Evolutionary conservation across 768 basidiomycete genomes (phyloP).

Genomic region (Mycena latifolia): DNA sequence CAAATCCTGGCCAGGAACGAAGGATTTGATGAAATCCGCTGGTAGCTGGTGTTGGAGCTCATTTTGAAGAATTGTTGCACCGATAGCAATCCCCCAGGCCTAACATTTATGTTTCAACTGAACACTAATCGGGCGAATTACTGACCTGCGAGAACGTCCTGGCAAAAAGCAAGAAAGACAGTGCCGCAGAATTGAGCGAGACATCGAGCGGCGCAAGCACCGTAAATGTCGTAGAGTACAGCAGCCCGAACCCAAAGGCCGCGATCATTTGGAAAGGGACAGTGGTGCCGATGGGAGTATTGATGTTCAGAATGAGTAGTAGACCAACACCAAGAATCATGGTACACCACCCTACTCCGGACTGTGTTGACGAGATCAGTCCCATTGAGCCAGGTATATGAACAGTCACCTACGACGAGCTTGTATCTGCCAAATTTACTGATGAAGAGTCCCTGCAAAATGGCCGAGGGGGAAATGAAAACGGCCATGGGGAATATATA

Average conservation of each 20-base stretch:
- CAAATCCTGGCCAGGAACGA: conserved; percentile 53
- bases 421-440: conserved; percentile 35
- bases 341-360: conserved; percentile 39
- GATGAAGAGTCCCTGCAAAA: conserved; percentile 49
- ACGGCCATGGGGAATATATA: conserved; percentile 48
- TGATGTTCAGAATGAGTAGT: conserved; percentile 43
- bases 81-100: conserved; percentile 65
- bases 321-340: conserved; percentile 50
- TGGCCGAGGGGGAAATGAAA: conserved; percentile 49
- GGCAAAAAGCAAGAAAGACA: conserved; percentile 56
- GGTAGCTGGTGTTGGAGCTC: conserved; percentile 58
- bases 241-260: conserved; percentile 42
- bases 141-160: conserved; percentile 48
- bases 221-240: conserved; percentile 48
- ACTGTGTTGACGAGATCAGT: too few relatives aligned
- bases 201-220: conserved; percentile 59
- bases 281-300: conserved; percentile 38
- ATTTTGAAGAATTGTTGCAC: conserved; percentile 64
- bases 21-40: conserved; percentile 44
- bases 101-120: too few relatives aligned
- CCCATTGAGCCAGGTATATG: neutral
- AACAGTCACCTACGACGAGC: too few relatives aligned
- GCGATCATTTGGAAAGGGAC: conserved; percentile 43
- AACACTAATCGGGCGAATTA: too few relatives aligned
- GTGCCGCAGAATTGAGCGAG: conserved; percentile 54